phyloP scores from a whole-genome alignment of 306 rosid genomes.

The Leucaena leucocephala region DNA sequence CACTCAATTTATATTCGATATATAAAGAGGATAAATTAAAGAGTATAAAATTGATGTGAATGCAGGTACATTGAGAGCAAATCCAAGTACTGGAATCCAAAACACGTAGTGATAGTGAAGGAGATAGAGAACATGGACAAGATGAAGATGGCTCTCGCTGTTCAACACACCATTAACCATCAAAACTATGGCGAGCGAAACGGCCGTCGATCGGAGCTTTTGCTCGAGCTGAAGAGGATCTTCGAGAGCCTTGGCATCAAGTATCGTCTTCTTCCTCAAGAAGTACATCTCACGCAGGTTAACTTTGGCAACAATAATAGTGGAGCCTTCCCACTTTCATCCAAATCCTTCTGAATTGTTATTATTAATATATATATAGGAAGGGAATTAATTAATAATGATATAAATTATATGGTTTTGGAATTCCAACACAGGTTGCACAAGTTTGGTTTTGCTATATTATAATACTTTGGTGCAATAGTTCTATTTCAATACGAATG shows the following conservation, averaged over 20 bases:
- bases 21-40: not conserved
- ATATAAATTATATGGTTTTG: not conserved
- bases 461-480: not conserved
- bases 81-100: conserved; percentile 35
- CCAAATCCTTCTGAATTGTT: not conserved
- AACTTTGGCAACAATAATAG: conserved; percentile 2
- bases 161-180: conserved; percentile 35
- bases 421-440: not conserved
- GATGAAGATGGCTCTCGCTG: conserved; percentile 23
- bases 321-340: not conserved
- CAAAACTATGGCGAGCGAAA: conserved; percentile 25
- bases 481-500: not conserved
- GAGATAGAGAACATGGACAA: conserved; percentile 35
- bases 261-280: conserved; percentile 36
- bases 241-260: conserved; percentile 27
- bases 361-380: not conserved
- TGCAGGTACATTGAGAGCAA: conserved; percentile 33
- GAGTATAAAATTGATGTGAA: not conserved
- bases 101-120: conserved; percentile 24
- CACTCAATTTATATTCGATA: too few relatives aligned
- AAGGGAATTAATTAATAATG: not conserved
- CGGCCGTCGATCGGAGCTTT: conserved; percentile 17
- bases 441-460: not conserved
- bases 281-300: conserved; percentile 26
- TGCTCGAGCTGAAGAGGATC: conserved; percentile 23